Evolutionary conservation across 208 protist species (phyloP), one percentile per base, ranked within the genome.

Genomic region (Trypanosoma mega): DNA sequence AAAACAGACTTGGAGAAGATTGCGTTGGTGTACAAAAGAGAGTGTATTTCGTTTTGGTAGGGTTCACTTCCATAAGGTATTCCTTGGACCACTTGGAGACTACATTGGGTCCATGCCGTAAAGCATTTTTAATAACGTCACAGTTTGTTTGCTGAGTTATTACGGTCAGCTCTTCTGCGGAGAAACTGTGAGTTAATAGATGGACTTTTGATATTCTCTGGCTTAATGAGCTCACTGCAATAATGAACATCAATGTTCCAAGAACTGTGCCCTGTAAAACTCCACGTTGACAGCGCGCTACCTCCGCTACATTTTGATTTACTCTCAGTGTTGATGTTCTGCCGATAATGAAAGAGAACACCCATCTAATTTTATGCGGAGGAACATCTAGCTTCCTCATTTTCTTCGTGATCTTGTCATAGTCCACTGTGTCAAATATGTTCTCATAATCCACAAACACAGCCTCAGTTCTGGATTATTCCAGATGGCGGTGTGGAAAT

Each of bases 241-340:
- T 67, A 20, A 62, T 74, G 36, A 68, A 62, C 1, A 68, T 14
- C 0, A 74, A 44, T 0, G 68, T 58, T 9, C 60, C 68, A 23
- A 68, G 56, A 8, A 68, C 50, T 16, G 68, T 63, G 23, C 60
- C 68, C 31, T 68, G 68, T 0, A 60, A 60, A 2, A 68, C 68
- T 11, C 68, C 68, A 24, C 41, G 2, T 23, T 11, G 5, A 18
- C 59, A 68, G 4, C 4, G 23, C 9, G 43, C 1, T 36, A 2
- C 11, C 2, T 8, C 3, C 6, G 66, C 64, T 5, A 6, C 2
- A n/a, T 16, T 20, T 2, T 50, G 0, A 2, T 43, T 2, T 2
- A 53, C 21, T n/a, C 39, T 4, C 3, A 60, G 41, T 44, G 16
- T 8, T 5, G 41, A 36, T 4, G 5, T n/a, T 2, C 24, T 41